A percentile compares a stretch with the other conserved stretches of the same genome.
Evolutionary conservation across 345 rosid species (phyloP).

Genomic region (Gossypium stocksii): DNA sequence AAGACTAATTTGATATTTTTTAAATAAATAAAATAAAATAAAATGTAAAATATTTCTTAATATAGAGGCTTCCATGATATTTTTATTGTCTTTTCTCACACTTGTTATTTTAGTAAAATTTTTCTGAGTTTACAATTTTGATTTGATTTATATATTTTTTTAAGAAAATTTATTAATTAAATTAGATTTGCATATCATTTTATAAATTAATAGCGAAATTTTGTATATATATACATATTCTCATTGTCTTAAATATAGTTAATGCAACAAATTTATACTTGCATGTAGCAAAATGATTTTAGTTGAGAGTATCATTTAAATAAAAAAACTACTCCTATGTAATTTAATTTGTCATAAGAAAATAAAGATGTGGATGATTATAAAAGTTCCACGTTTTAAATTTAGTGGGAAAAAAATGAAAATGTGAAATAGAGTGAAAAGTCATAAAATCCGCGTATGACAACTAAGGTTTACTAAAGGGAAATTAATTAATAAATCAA

Average conservation of each 20-base stretch:
- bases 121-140: not conserved
- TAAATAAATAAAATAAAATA: too few relatives aligned
- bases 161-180: too few relatives aligned
- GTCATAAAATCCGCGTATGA: not conserved
- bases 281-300: too few relatives aligned
- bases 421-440: not conserved
- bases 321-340: not conserved
- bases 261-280: too few relatives aligned
- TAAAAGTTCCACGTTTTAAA: not conserved
- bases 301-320: too few relatives aligned
- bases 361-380: too few relatives aligned
- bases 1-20: too few relatives aligned
- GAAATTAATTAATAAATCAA: not conserved
- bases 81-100: fast-evolving
- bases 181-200: too few relatives aligned
- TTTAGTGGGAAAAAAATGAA: not conserved
- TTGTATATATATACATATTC: too few relatives aligned
- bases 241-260: too few relatives aligned
- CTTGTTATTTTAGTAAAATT: not conserved
- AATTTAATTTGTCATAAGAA: not conserved
- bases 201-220: too few relatives aligned
- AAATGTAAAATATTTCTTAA: fast-evolving
- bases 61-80: fast-evolving
- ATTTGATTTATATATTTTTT: too few relatives aligned
- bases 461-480: not conserved